A percentile compares a stretch with the other conserved stretches of the same genome.
These are phyloP conservation scores for Alternaria hordeiaustralica DNA, from an alignment of 2,329 filamentous ascomycete genomes.

Conservation along the genomic window DNA sequence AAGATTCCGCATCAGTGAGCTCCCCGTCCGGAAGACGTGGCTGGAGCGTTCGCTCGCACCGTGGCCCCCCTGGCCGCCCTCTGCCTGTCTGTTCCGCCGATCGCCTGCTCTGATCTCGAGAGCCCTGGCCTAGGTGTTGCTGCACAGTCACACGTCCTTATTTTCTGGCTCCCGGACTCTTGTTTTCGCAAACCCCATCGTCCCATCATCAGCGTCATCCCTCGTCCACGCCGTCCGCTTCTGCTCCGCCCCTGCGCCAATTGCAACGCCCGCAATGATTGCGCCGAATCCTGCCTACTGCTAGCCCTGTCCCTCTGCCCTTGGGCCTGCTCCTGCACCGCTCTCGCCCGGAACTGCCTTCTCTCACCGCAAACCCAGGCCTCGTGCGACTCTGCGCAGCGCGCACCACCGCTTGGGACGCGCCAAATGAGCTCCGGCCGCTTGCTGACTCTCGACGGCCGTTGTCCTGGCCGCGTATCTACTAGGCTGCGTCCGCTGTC, in stretches of 20 bases:
- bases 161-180: constrained; percentile 16
- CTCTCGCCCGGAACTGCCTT: constrained; percentile 11
- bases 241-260: constrained; percentile 5
- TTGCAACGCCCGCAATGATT: constrained; percentile 25
- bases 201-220: constrained; percentile 5
- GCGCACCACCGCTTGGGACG: constrained; percentile 25
- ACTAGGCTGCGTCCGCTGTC: constrained; percentile 24
- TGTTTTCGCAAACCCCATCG: constrained; percentile 9
- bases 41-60: not conserved
- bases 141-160: constrained; percentile 10
- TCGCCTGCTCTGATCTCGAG: constrained; percentile 15
- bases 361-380: constrained; percentile 18
- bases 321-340: constrained; percentile 21
- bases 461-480: constrained; percentile 36
- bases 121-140: constrained; percentile 2
- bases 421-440: constrained; percentile 40
- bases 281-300: constrained; percentile 24
- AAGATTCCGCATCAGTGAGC: constrained; percentile 8
- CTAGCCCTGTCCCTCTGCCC: constrained; percentile 23
- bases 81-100: constrained; percentile 2
- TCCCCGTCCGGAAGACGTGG: constrained; percentile 1
- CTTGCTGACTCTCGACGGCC: constrained; percentile 35
- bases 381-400: constrained; percentile 17
- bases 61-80: not conserved
- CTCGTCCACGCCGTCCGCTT: not conserved